These are phyloP conservation scores for Calonectria fujianensis DNA, from an alignment of 2,329 filamentous ascomycete species.

Conservation along the genomic window DNA sequence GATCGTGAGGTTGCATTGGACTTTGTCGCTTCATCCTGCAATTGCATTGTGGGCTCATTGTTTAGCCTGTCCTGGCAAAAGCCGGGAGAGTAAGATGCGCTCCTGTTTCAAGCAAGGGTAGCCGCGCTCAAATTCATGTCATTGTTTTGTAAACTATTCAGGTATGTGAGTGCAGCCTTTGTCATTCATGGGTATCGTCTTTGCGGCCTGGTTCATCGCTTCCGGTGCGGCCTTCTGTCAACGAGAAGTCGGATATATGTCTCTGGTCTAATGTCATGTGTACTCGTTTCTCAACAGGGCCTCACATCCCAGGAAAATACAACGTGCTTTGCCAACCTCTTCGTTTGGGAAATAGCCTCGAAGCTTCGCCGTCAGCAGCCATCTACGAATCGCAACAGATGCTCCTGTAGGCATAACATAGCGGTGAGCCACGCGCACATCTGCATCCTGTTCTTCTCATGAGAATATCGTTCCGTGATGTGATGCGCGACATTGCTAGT, in stretches of 20 bases:
- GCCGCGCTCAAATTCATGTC: not conserved
- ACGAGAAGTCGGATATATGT: not conserved
- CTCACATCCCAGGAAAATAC: not conserved
- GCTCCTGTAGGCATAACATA: not conserved
- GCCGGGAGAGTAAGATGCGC: not conserved
- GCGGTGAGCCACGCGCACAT: not conserved
- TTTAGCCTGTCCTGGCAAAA: not conserved
- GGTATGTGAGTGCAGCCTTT: not conserved
- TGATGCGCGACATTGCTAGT: conserved; percentile 45
- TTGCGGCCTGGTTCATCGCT: not conserved
- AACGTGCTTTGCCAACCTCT: not conserved
- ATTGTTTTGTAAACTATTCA: not conserved
- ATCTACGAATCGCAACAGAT: not conserved
- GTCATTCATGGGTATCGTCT: not conserved
- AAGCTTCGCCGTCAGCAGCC: not conserved
- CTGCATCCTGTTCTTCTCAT: not conserved
- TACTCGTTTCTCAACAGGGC: not conserved
- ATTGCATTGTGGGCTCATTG: not conserved
- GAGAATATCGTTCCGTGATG: conserved; percentile 42
- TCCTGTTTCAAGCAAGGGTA: not conserved
- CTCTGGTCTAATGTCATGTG: not conserved
- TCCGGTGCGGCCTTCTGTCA: not conserved
- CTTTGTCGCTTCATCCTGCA: not conserved
- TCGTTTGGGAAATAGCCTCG: not conserved
- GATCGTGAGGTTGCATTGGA: conserved; percentile 6